Conservation (phyloP, 768 basidiomycete genomes). For the Russula sp. region DNA sequence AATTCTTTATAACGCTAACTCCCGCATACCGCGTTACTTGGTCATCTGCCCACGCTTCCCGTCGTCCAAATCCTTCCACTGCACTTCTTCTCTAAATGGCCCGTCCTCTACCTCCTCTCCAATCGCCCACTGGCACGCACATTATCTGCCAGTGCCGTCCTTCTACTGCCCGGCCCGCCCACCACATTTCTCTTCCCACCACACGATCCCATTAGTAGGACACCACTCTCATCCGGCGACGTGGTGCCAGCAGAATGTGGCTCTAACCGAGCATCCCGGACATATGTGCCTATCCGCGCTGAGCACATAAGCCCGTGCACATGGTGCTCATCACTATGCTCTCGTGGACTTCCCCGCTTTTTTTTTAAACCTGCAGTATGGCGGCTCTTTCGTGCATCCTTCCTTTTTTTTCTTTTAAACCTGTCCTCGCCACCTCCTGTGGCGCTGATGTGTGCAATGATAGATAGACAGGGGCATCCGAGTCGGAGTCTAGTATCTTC, state of each 20-base stretch:
- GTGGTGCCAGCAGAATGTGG: conserved; percentile 5
- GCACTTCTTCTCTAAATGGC: conserved; percentile 50
- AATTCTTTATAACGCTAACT: neutral
- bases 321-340: conserved; percentile 93
- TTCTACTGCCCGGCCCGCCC: conserved; percentile 39
- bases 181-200: conserved; percentile 39
- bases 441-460: neutral
- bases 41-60: conserved; percentile 47
- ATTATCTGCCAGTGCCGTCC: conserved; percentile 34
- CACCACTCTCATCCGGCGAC: conserved; percentile 47
- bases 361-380: conserved; percentile 75
- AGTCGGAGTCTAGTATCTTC: conserved; percentile 96
- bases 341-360: conserved; percentile 94
- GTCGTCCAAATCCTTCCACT: conserved; percentile 35
- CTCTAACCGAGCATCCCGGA: neutral
- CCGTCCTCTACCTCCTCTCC: conserved; percentile 63
- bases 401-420: neutral
- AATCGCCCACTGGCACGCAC: conserved; percentile 44
- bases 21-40: conserved; percentile 47
- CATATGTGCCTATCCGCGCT: conserved; percentile 60
- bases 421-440: neutral
- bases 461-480: conserved; percentile 87
- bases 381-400: conserved; percentile 77
- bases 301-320: conserved; percentile 80
- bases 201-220: conserved; percentile 33